Evolutionary conservation across 1,139 yeast genomes (phyloP), one percentile per base, ranked within the genome.

Genomic region (Candida smagusa): DNA sequence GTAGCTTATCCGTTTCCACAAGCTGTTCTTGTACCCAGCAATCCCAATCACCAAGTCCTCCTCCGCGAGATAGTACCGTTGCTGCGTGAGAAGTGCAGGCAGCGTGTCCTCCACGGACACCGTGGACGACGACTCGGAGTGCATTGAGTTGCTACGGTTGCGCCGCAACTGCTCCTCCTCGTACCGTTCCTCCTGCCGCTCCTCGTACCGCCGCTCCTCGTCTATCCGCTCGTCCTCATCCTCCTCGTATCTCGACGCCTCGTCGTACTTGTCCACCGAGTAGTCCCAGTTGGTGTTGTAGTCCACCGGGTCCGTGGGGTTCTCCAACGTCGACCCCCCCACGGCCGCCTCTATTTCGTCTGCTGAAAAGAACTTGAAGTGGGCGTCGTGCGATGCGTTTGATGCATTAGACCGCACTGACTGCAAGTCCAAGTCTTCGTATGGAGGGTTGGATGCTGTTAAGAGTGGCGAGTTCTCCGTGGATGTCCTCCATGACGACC

Each of bases 1-100:
- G 56, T 84, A 89, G 0, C 75, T 22, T 0, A 64, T 33, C 6
- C 62, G 54, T 41, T 80, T 78, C 48, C 71, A 42, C 36, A 56
- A 56, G 19, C 81, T 76, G 16, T 81, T 76, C 38, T 63, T 65
- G 58, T 86, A 92, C 3, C 97, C 98, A 0, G 97, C 97, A 47
- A 92, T 84, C 44, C 95, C 96, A 42, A 94, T 77, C 12, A 90
- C 92, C 54, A 92, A 67, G 63, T 92, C 99, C 55, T 92, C 98
- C 58, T 94, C 97, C 0, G 96, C 92, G 45, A 94, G 77, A 58
- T 92, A 92, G 57, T 85, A 88, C 38, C 97, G 72, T 61, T 92
- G 98, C 49, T 72, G 72, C 36, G 63, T 68, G 46, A 69, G 63
- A 12, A 45, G 65, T 6, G 79, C 69, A 7, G 74, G 77, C 49